phyloP scores from a whole-genome alignment of 192 early-diverging fungal species.

The Coemansia sp. region DNA sequence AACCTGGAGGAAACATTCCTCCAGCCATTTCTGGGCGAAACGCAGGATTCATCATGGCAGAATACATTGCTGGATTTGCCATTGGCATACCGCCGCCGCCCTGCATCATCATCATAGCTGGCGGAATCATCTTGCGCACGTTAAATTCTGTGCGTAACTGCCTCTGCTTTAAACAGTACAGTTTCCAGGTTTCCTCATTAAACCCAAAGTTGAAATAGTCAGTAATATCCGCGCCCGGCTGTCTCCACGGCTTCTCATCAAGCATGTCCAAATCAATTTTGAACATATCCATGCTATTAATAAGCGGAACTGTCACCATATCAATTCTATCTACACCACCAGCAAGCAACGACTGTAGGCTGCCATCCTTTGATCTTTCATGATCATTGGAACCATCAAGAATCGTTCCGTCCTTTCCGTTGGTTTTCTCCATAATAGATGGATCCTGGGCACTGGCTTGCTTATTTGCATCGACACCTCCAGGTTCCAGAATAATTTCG shows the following conservation, averaged over 20 bases:
- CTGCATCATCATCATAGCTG: conserved; percentile 52
- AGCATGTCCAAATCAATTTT: conserved; percentile 89
- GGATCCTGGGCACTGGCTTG: conserved; percentile 10
- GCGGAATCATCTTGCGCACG: conserved; percentile 61
- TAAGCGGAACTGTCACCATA: conserved; percentile 47
- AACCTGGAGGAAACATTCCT: conserved; percentile 42
- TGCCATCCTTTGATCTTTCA: conserved; percentile 1
- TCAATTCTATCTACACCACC: conserved; percentile 40
- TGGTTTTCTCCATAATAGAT: background rate
- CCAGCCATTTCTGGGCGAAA: conserved; percentile 36
- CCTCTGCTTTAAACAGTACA: conserved; percentile 93
- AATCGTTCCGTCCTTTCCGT: conserved; percentile 9
- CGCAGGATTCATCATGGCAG: conserved; percentile 30
- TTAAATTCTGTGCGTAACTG: conserved; percentile 71
- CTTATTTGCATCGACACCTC: conserved; percentile 8
- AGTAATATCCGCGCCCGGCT: conserved; percentile 88
- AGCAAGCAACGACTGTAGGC: conserved; percentile 31
- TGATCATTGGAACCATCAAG: conserved; percentile 1
- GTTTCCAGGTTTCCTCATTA: conserved; percentile 92
- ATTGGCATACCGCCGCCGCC: conserved; percentile 26
- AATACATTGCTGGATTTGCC: conserved; percentile 42
- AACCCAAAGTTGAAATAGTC: conserved; percentile 99
- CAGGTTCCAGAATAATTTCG: conserved; percentile 50
- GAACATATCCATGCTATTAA: conserved; percentile 77
- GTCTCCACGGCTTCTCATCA: conserved; percentile 98